Evolutionary conservation across 2,329 filamentous ascomycete species (phyloP), one percentile per base, ranked within the genome.

Genomic region (Phyllosticta capitalensis): DNA sequence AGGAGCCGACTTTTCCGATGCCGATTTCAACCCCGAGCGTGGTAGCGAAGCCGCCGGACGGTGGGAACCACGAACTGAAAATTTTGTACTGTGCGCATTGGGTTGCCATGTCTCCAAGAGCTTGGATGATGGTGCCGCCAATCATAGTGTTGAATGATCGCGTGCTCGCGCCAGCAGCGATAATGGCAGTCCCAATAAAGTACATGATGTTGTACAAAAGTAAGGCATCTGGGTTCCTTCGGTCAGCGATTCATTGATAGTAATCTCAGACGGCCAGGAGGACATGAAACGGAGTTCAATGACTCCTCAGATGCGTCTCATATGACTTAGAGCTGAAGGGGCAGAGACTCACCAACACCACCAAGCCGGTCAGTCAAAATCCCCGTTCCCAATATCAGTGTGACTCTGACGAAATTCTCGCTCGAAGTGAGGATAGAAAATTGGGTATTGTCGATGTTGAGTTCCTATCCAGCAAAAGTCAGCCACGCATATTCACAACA

Each of bases 1-100:
- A 85, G 0, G 77, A 78, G 1, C 83, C 83, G 9, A 86, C 79
- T 67, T 84, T 85, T 19, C 81, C 81, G 56, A 86, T 78, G 0
- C 78, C 81, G 0, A 86, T 73, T 66, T 86, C 83, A 3, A 86
- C 79, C 0, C 78, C 83, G 0, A 86, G 73, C 0, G 83, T 86
- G 0, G 82, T 83, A 0, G 83, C 83, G 65, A 86, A 86, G 1
- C 83, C 83, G 45, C 50, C 24, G 7, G 76, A 82, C 0, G 83
- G 83, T 0, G 83, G 76, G 62, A 86, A 86, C 83, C 83, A 86
- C 0, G 81, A 83, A 0, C 81, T 83, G 64, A 86, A 86, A 62
- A 86, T 79, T 62, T 85, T 84, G 67, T 85, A 86, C 66, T 85
- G 82, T 0, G 83, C 83, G 28, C 85, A 76, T 64, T 86, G 83